phyloP scores from a whole-genome alignment of 345 rosid species.

The Capsella bursapastoris region DNA sequence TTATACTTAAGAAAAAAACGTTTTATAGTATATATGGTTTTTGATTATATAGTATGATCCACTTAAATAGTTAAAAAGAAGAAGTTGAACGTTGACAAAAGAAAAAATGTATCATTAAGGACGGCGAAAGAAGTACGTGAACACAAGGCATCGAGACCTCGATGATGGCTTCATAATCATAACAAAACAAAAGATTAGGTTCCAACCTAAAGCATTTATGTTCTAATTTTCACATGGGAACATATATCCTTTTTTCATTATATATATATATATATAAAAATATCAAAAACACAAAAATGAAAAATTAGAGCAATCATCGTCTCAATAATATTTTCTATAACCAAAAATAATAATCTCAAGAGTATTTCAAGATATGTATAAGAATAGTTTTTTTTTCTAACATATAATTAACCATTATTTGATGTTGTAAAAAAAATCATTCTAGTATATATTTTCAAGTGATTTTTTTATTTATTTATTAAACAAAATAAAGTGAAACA shows the following conservation, averaged over 20 bases:
- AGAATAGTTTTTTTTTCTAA: too few relatives aligned
- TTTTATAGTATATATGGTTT: too few relatives aligned
- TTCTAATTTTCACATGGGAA: conserved; percentile 36
- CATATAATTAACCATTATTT: background rate
- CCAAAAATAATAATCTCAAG: background rate
- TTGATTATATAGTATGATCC: background rate
- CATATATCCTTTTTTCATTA: conserved; percentile 15
- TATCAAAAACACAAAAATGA: background rate
- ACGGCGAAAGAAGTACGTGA: conserved; percentile 19
- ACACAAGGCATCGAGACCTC: conserved; percentile 10
- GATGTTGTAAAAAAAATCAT: background rate
- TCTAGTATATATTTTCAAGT: background rate
- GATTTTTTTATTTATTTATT: background rate
- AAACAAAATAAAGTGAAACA: background rate
- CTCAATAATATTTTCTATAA: background rate
- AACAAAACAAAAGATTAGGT: conserved; percentile 38
- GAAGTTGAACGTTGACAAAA: background rate
- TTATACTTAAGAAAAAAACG: too few relatives aligned
- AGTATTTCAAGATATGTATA: background rate
- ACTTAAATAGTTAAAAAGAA: background rate
- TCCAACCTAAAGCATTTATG: conserved; percentile 30
- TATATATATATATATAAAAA: background rate
- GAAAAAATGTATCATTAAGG: background rate
- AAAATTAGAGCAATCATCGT: background rate
- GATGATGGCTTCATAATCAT: background rate